Base-by-base conservation (phyloP, 2,329 filamentous ascomycete species). In the Aureobasidium sp. region DNA sequence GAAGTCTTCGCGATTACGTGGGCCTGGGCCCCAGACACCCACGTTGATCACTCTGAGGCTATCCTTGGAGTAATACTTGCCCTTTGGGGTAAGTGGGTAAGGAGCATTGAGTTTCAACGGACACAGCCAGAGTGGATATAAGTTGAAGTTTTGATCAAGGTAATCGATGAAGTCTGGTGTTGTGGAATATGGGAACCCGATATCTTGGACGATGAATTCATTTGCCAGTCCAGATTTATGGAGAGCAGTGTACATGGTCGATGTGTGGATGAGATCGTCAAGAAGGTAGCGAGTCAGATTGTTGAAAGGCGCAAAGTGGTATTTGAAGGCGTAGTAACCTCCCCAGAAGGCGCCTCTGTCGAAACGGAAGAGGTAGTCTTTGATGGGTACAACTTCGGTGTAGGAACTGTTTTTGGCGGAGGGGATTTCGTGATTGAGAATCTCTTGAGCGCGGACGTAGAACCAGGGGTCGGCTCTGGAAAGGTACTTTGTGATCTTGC, bases 1-100 rank as follows among this genome's bases (percentile, higher is more conserved):
- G 69, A 92, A 92, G n/a, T 80, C 79, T 1, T 75, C 73, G 60
- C 75, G 69, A 53, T 82, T 71, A 2, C 77, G 72, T 1, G 87
- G 84, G 8, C 88, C 89, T 73, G 86, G 89, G 10, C 90, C 90
- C 90, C 91, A 96, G 39, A 95, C 82, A n/a, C 83, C 82, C 37
- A 85, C 74, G 66, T 85, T 85, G 53, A 84, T 74, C 67, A 82
- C 15, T 71, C 69, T 46, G 24, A 56, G 9, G 32, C 43, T 63
- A 5, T 62, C 51, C 13, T 55, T 24, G 1, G 10, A 6, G 15
- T 55, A 55, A 4, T 46, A 13, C 7, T 47, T 41, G 13, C 52
- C 41, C 24, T 39, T 39, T 13, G 63, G 61, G 7, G 48, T 51
- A 5, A 64, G 37, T 5, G 64, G 56, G n/a, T 56, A 65, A 15